phyloP scores from a whole-genome alignment of 495 filamentous ascomycete species.

The Entonaema liquescens region DNA sequence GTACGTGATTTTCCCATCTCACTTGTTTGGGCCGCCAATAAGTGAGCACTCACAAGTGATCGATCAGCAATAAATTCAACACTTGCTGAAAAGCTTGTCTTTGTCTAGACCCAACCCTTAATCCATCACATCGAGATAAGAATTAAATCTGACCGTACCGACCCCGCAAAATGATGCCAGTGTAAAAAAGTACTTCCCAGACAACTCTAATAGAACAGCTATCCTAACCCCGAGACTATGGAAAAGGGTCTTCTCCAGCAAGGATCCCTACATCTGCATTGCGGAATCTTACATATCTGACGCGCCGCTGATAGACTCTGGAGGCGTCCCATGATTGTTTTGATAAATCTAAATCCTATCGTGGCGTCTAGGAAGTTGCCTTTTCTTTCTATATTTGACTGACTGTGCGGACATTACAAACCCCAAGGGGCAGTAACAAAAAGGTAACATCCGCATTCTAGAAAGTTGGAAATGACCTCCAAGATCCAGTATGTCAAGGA shows the following conservation, averaged over 20 bases:
- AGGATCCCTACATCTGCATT: slow-evolving; percentile 1
- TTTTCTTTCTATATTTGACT: background rate
- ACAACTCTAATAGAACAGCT: background rate
- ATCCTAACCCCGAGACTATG: background rate
- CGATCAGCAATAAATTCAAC: background rate
- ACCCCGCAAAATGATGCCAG: background rate
- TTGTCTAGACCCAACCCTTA: background rate
- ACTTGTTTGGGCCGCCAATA: background rate
- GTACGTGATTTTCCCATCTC: background rate
- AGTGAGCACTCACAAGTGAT: background rate
- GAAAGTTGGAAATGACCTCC: background rate
- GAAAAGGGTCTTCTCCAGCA: background rate
- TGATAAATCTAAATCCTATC: background rate
- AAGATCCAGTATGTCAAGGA: background rate
- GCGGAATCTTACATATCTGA: slow-evolving; percentile 1
- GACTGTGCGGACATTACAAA: background rate
- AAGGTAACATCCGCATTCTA: background rate
- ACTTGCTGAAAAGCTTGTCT: background rate
- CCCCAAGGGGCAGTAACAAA: background rate
- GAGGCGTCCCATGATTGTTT: background rate
- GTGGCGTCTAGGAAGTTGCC: background rate
- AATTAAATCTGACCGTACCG: background rate
- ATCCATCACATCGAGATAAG: background rate
- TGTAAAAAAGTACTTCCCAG: background rate
- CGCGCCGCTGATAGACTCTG: background rate